phyloP scores from a whole-genome alignment of 192 early-diverging fungal genomes.

The Backusella parvicylindrica region DNA sequence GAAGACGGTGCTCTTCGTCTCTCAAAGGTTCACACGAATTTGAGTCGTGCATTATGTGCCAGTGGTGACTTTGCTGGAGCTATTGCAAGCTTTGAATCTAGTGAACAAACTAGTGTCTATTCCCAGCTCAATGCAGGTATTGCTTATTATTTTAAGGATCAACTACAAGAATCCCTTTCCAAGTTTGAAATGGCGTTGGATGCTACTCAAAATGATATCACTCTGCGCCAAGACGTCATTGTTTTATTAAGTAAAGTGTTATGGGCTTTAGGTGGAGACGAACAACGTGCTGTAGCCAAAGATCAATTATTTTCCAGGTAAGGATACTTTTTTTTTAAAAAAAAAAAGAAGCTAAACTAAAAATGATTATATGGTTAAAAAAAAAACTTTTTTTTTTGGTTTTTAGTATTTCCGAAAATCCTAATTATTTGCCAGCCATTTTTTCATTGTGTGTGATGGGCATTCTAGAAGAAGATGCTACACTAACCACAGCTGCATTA shows the following conservation, averaged over 20 bases:
- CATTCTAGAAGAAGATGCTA: constrained; percentile 57
- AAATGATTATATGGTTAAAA: neutral
- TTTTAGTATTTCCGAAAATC: constrained; percentile 51
- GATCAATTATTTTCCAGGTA: constrained; percentile 74
- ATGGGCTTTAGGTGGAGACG: constrained; percentile 80
- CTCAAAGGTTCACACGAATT: constrained; percentile 56
- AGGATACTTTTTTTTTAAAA: constrained; percentile 4
- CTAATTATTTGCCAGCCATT: constrained; percentile 59
- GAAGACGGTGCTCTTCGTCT: constrained; percentile 18
- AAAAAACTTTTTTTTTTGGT: neutral
- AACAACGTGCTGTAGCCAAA: constrained; percentile 75
- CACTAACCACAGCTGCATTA: constrained; percentile 58
- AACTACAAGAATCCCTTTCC: constrained; percentile 63
- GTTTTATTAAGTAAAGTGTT: constrained; percentile 83
- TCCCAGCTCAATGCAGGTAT: constrained; percentile 64
- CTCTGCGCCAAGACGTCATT: constrained; percentile 62
- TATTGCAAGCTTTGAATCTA: constrained; percentile 47
- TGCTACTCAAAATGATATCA: constrained; percentile 41
- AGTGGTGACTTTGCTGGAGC: constrained; percentile 56
- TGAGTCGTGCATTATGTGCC: constrained; percentile 68
- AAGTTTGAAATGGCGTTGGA: constrained; percentile 73
- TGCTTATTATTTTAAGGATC: constrained; percentile 70
- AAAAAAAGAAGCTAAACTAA: neutral
- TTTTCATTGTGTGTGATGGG: constrained; percentile 69
- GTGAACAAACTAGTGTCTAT: constrained; percentile 22